phyloP scores from a whole-genome alignment of 2,329 filamentous ascomycete genomes.

The Trichoderma hamatum region DNA sequence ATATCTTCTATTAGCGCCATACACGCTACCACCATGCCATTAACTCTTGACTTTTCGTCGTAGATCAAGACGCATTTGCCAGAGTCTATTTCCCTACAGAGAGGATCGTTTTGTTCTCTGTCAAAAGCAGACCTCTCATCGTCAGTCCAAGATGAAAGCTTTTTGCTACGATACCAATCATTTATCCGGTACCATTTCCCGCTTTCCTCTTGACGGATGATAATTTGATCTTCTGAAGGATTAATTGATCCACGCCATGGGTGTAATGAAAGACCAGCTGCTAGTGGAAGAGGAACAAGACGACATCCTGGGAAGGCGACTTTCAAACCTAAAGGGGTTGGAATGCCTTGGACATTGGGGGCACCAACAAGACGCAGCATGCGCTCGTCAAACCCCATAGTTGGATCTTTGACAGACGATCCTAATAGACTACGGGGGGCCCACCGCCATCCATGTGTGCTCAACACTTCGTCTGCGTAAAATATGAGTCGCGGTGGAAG shows the following conservation, averaged over 20 bases:
- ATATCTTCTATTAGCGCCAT: conserved; percentile 27
- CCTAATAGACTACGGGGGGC: conserved; percentile 33
- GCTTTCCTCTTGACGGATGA: conserved; percentile 25
- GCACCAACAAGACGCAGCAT: conserved; percentile 26
- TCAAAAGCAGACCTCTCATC: conserved; percentile 29
- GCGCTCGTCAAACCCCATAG: conserved; percentile 30
- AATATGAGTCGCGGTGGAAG: conserved; percentile 33
- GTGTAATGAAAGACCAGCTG: conserved; percentile 24
- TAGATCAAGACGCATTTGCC: conserved; percentile 28
- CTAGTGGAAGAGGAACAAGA: conserved; percentile 15
- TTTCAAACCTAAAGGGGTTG: conserved; percentile 30
- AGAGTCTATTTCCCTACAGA: conserved; percentile 30
- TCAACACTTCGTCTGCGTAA: conserved; percentile 32
- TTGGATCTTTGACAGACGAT: conserved; percentile 29
- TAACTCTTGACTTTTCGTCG: neutral
- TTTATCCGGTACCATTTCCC: conserved; percentile 30
- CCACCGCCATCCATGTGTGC: conserved; percentile 35
- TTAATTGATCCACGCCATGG: conserved; percentile 31
- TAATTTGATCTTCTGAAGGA: conserved; percentile 27
- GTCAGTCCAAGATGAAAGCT: conserved; percentile 29
- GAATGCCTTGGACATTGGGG: conserved; percentile 18
- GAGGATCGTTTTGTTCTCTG: conserved; percentile 20
- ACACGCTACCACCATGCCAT: conserved; percentile 5
- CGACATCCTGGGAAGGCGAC: conserved; percentile 28
- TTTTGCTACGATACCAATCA: conserved; percentile 32